Conservation (phyloP, 352 stramenopile species). For the Saprolegnia diclina region DNA sequence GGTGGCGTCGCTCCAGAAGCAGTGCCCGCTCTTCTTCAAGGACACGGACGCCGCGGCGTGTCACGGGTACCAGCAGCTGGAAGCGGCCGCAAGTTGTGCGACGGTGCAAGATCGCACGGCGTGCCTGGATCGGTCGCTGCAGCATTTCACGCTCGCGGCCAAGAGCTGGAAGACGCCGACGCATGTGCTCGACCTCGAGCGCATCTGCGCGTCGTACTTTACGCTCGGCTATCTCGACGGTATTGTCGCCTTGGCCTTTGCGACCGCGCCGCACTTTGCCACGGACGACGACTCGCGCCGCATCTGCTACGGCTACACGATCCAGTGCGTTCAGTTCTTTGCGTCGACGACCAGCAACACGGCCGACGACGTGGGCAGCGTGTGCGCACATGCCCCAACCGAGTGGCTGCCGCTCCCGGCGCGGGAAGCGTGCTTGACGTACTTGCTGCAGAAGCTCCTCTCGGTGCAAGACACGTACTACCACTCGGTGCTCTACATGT, state of each 20-base stretch:
- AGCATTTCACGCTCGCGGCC: slow-evolving; percentile 74
- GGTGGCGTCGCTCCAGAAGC: slow-evolving; percentile 74
- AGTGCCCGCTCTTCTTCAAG: slow-evolving; percentile 80
- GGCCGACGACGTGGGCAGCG: neutral
- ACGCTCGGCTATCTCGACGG: slow-evolving; percentile 77
- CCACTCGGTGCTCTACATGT: slow-evolving; percentile 74
- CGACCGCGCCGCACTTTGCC: slow-evolving; percentile 67
- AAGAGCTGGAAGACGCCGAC: slow-evolving; percentile 83
- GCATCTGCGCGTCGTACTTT: slow-evolving; percentile 76
- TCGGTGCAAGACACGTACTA: slow-evolving; percentile 68
- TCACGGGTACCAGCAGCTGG: slow-evolving; percentile 79
- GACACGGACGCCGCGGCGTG: slow-evolving; percentile 78
- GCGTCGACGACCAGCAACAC: neutral
- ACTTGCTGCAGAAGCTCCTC: slow-evolving; percentile 31
- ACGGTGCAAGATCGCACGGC: slow-evolving; percentile 50
- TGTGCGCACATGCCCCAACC: neutral
- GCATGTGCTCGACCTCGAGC: slow-evolving; percentile 65
- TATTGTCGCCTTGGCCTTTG: slow-evolving; percentile 75
- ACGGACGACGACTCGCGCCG: slow-evolving; percentile 31
- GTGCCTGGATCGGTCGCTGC: slow-evolving; percentile 61
- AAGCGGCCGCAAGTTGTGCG: slow-evolving; percentile 64
- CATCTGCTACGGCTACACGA: slow-evolving; percentile 31
- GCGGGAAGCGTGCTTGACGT: slow-evolving; percentile 2
- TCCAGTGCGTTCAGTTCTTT: slow-evolving; percentile 21
- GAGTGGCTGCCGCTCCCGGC: neutral